Conservation (phyloP, 2,329 filamentous ascomycete species). For the Mariannaea elegans region DNA sequence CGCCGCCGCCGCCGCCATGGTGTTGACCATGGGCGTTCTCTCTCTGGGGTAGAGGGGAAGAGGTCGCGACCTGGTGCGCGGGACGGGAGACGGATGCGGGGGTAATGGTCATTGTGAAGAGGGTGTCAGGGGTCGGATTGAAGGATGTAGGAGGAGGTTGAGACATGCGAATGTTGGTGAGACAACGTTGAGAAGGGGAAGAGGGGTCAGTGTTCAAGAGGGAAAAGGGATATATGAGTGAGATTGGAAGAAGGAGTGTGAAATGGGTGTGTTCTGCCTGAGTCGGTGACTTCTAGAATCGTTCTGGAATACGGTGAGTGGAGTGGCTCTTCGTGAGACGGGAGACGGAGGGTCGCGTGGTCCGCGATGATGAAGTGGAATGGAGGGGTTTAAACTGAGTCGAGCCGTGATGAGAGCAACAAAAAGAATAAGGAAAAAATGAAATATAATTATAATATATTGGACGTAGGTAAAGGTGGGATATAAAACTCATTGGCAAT, state of each 20-base stretch:
- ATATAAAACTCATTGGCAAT: too few species aligned
- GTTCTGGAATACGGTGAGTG: not conserved
- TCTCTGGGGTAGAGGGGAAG: conserved; percentile 25
- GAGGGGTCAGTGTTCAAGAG: not conserved
- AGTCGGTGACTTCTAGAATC: conserved; percentile 2
- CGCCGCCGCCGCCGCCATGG: conserved; percentile 25
- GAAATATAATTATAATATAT: too few species aligned
- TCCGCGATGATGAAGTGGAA: too few species aligned
- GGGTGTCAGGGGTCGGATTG: conserved; percentile 32
- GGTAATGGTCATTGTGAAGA: conserved; percentile 40
- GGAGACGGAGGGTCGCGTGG: not conserved
- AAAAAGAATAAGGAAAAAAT: too few species aligned
- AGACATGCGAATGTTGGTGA: conserved; percentile 28
- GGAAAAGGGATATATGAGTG: not conserved
- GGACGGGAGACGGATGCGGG: conserved; percentile 33
- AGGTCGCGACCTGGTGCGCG: conserved; percentile 26
- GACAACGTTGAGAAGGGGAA: not conserved
- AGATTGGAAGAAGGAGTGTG: not conserved
- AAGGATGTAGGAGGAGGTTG: conserved; percentile 36
- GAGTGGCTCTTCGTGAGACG: conserved; percentile 9
- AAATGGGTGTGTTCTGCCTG: not conserved
- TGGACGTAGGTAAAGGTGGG: too few species aligned
- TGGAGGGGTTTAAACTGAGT: too few species aligned
- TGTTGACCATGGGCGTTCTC: too few species aligned
- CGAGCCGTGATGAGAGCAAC: too few species aligned